Percentiles rank a stretch among this genome's conserved stretches.
Evolutionary conservation across 768 basidiomycete genomes (phyloP).

Genomic region (Mycena filopes): DNA sequence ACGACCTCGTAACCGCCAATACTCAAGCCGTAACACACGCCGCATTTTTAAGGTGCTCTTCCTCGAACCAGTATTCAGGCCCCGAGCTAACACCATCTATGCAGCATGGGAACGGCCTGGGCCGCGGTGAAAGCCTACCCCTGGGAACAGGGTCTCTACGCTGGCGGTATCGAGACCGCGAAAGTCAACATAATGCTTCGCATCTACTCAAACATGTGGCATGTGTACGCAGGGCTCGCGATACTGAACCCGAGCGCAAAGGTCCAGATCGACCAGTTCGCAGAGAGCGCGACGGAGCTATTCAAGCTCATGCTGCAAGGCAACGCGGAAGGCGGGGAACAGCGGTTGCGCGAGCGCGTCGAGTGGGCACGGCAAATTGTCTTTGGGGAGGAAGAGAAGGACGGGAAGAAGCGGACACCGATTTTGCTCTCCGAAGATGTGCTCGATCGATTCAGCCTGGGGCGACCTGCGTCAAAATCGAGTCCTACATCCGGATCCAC

Average conservation of each 20-base stretch:
- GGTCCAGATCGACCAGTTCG: slow-evolving; percentile 91
- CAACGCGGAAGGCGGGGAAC: slow-evolving; percentile 49
- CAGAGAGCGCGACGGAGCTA: slow-evolving; percentile 84
- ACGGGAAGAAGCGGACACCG: slow-evolving; percentile 54
- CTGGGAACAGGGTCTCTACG: slow-evolving; percentile 96
- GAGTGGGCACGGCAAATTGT: slow-evolving; percentile 80
- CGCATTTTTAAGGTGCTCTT: slow-evolving; percentile 84
- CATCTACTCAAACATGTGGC: slow-evolving; percentile 98
- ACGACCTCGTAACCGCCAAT: slow-evolving; percentile 96
- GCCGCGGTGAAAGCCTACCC: slow-evolving; percentile 80
- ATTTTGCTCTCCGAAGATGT: slow-evolving; percentile 88
- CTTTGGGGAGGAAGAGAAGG: slow-evolving; percentile 63
- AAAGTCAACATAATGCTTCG: slow-evolving; percentile 97
- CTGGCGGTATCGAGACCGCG: slow-evolving; percentile 96
- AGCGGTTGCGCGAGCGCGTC: slow-evolving; percentile 73
- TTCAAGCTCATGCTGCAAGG: slow-evolving; percentile 95
- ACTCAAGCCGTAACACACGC: slow-evolving; percentile 99
- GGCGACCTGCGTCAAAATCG: slow-evolving; percentile 43
- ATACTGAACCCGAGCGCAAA: slow-evolving; percentile 94
- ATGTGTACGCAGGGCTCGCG: slow-evolving; percentile 98
- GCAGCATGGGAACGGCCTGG: slow-evolving; percentile 99
- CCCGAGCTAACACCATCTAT: not conserved
- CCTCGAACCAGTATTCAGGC: not conserved
- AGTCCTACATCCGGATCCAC: slow-evolving; percentile 17
- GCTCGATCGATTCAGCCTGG: slow-evolving; percentile 91